These are phyloP conservation scores for Fusarium dlaminii DNA, from an alignment of 2,329 filamentous ascomycete species.

Conservation along the genomic window DNA sequence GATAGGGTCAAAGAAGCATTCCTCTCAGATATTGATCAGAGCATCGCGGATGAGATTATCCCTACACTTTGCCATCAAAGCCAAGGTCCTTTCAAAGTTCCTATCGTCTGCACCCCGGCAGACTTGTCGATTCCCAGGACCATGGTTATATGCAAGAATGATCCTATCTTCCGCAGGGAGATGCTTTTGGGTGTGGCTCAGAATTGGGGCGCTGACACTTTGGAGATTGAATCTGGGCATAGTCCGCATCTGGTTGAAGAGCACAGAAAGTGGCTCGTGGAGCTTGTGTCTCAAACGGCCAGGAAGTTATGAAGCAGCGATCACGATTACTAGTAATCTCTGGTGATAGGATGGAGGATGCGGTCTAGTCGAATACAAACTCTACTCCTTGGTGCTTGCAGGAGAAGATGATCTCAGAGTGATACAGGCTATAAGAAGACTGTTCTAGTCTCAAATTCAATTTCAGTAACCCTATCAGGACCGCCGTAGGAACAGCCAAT, in stretches of 20 bases:
- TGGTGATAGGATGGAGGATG: background rate
- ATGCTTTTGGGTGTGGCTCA: background rate
- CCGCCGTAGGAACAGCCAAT: background rate
- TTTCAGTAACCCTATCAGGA: background rate
- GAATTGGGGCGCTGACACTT: background rate
- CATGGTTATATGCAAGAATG: constrained; percentile 4
- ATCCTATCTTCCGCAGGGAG: constrained; percentile 6
- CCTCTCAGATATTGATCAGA: constrained; percentile 17
- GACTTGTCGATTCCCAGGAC: constrained; percentile 12
- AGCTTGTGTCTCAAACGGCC: background rate
- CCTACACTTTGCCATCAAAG: constrained; percentile 21
- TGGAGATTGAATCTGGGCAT: constrained; percentile 30
- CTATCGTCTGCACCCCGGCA: background rate
- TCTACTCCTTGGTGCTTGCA: fast-evolving
- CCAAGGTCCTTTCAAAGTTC: constrained; percentile 5
- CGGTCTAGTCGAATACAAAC: background rate
- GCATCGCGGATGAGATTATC: background rate
- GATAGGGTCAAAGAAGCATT: constrained; percentile 9
- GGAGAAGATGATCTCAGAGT: fast-evolving
- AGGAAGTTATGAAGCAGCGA: background rate
- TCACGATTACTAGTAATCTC: fast-evolving
- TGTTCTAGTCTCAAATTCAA: background rate
- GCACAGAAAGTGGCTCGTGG: constrained; percentile 5
- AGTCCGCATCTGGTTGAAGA: constrained; percentile 24
- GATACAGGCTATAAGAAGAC: background rate